Evolutionary conservation across 2,329 filamentous ascomycete genomes (phyloP), one percentile per base, ranked within the genome.

Genomic region (Colletotrichum gigasporum): DNA sequence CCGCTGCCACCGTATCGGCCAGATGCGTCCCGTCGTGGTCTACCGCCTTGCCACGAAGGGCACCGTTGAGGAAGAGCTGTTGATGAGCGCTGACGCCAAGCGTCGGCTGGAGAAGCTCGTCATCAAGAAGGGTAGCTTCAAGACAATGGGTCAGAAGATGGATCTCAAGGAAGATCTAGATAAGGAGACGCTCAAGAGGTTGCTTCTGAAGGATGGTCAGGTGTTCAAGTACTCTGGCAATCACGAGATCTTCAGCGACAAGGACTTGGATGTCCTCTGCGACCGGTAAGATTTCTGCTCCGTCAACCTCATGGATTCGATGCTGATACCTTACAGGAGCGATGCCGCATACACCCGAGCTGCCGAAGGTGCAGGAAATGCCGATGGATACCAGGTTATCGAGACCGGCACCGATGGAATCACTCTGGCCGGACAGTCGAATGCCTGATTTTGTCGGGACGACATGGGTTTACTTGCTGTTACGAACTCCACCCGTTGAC

Each of bases 1-100:
- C 73, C 92, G 96, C 5, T 94, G 93, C 1, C 96, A 99, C 74
- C 89, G 96, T 11, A 98, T 99, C 67, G 96, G 96, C 0, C 96
- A 99, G 76, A 97, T 90, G 1, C 86, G 90, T 2, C 96, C 96
- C 0, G 96, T 99, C 1, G 88, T 99, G 18, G 91, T 99, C 0
- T 99, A 96, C 76, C 91, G 96, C 1, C 89, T 99, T 32, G 95
- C 96, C 0, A 99, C 96, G 0, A 94, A 94, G 71, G 92, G 91
- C 8, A 98, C 96, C 0, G 93, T 99, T 0, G 96, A 99, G 74
- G 93, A 97, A 72, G 90, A 89, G 5, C 83, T 98, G 0, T 86
- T 98, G 0, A 87, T 94, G 71, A 94, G 92, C 32, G 96, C 96
- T 0, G 94, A 97, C 71, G 93, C 92, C 1, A 99, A 99, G 77